phyloP scores from a whole-genome alignment of 2,329 filamentous ascomycete genomes.

The Dothidotthia symphoricarpi region DNA sequence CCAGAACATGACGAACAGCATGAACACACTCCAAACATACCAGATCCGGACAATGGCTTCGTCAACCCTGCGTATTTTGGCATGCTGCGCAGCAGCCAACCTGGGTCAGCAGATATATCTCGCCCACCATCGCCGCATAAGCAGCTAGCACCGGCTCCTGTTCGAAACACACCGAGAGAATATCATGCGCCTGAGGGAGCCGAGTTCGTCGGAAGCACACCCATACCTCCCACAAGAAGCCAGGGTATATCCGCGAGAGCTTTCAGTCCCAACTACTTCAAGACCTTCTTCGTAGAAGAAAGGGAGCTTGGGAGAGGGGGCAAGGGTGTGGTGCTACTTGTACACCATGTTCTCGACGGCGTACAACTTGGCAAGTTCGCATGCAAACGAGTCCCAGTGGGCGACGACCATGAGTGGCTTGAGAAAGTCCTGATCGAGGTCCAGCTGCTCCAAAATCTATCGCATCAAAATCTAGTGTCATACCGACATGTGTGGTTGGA shows the following conservation, averaged over 20 bases:
- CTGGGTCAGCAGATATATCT: constrained; percentile 50
- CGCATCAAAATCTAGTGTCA: constrained; percentile 91
- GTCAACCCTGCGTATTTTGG: constrained; percentile 93
- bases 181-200: constrained; percentile 50
- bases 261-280: constrained; percentile 91
- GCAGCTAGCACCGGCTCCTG: constrained; percentile 41
- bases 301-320: constrained; percentile 82
- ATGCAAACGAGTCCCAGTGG: constrained; percentile 92
- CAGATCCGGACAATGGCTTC: constrained; percentile 60
- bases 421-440: constrained; percentile 94
- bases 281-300: constrained; percentile 89
- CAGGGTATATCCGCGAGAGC: constrained; percentile 81
- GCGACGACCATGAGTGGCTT: constrained; percentile 91
- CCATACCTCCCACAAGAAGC: constrained; percentile 35
- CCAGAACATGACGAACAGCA: constrained; percentile 35
- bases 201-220: constrained; percentile 49
- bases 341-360: constrained; percentile 86
- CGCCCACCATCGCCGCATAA: constrained; percentile 52
- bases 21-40: constrained; percentile 30
- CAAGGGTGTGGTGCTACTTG: constrained; percentile 91
- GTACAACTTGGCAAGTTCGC: constrained; percentile 88
- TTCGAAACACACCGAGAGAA: constrained; percentile 20
- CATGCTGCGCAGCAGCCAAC: constrained; percentile 69
- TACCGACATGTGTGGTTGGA: constrained; percentile 98
- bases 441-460: constrained; percentile 84